Evolutionary conservation across 2,329 filamentous ascomycete species (phyloP).

Genomic region (Reticulascus tulasneorum): DNA sequence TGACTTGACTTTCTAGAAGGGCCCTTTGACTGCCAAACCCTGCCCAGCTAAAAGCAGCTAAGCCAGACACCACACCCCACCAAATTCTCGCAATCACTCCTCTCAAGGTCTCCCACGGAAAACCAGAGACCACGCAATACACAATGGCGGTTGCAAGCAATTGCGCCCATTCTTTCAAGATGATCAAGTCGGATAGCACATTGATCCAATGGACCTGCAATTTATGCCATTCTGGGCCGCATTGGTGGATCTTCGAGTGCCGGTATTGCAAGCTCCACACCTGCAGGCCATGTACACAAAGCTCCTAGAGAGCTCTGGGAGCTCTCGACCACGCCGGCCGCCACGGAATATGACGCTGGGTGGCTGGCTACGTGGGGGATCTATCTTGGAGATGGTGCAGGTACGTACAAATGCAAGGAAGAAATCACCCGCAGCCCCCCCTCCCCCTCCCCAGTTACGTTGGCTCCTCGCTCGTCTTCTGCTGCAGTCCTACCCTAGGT

Average conservation of each 20-base stretch:
- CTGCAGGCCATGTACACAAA: constrained; percentile 55
- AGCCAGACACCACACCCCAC: too few species aligned
- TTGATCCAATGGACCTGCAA: constrained; percentile 64
- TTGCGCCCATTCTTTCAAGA: constrained; percentile 60
- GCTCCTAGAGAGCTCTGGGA: constrained; percentile 22
- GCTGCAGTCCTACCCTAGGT: too few species aligned
- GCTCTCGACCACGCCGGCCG: constrained; percentile 3
- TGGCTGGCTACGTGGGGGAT: constrained; percentile 8
- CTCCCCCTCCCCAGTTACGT: too few species aligned
- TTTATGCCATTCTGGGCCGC: constrained; percentile 59
- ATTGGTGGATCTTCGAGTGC: constrained; percentile 68
- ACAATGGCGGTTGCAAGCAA: constrained; percentile 51
- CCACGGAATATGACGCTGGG: constrained; percentile 3
- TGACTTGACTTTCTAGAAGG: too few species aligned
- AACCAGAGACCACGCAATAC: constrained; percentile 8
- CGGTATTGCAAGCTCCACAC: constrained; percentile 64
- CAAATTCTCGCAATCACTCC: too few species aligned
- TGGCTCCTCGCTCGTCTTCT: too few species aligned
- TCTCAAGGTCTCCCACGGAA: too few species aligned
- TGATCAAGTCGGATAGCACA: constrained; percentile 64
- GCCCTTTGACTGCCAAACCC: too few species aligned
- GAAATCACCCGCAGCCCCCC: too few species aligned
- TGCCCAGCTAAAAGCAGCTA: too few species aligned
- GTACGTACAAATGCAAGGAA: constrained; percentile 9
- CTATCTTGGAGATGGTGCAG: constrained; percentile 8